phyloP scores from a whole-genome alignment of 2,329 filamentous ascomycete genomes.

The Fusarium bactridioides region DNA sequence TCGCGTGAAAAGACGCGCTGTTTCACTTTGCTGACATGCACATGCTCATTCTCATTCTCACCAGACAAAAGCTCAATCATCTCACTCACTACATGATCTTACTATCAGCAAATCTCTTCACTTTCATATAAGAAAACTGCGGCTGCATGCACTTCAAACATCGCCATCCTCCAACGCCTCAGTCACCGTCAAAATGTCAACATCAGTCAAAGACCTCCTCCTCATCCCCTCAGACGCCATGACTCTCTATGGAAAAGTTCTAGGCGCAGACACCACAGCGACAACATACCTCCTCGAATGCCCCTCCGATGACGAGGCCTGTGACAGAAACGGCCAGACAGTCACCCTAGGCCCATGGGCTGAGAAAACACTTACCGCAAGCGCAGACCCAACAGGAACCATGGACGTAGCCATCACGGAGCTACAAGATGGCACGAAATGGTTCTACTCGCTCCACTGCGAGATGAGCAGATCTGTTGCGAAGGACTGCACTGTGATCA shows the following conservation, averaged over 20 bases:
- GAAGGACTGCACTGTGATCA: not conserved
- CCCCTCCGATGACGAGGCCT: not conserved
- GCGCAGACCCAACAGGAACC: not conserved
- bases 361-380: not conserved
- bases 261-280: not conserved
- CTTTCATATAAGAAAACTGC: fast-evolving
- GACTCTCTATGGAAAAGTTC: not conserved
- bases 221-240: not conserved
- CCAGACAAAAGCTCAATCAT: no score
- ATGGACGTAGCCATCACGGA: not conserved
- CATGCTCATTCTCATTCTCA: not conserved
- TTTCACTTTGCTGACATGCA: not conserved
- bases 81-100: not conserved
- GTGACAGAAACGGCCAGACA: not conserved
- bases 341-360: not conserved
- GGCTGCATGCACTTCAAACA: no score
- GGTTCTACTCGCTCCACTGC: not conserved
- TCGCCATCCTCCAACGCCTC: no score
- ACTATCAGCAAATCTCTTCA: no score
- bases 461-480: not conserved
- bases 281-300: not conserved
- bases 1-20: not conserved
- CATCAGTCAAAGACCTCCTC: not conserved
- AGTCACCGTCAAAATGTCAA: not conserved
- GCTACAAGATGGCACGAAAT: not conserved